A percentile compares a stretch with the other conserved stretches of the same genome.
These are phyloP conservation scores for Psilocybe cyanescens DNA, from an alignment of 768 basidiomycete genomes.

Conservation along the genomic window DNA sequence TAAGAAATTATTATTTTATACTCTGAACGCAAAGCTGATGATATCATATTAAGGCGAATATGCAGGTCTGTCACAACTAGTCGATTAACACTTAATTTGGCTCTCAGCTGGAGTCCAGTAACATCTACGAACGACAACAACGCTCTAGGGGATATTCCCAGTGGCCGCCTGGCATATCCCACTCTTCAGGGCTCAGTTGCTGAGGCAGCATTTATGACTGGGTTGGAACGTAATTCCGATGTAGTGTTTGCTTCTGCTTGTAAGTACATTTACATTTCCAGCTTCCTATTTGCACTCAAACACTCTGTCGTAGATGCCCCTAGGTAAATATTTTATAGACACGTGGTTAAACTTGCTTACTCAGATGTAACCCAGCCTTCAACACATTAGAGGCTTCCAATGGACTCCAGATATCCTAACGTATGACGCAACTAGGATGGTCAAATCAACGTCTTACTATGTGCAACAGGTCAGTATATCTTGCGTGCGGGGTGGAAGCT, in stretches of 20 bases:
- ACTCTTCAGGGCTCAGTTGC: slow-evolving; percentile 43
- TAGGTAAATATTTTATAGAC: slow-evolving; percentile 15
- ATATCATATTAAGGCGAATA: slow-evolving; percentile 43
- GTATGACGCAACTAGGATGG: slow-evolving; percentile 37
- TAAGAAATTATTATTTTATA: background rate
- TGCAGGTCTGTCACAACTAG: slow-evolving; percentile 35
- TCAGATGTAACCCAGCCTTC: slow-evolving; percentile 24
- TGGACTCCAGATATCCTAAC: slow-evolving; percentile 44
- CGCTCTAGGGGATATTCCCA: slow-evolving; percentile 29
- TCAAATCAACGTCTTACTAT: slow-evolving; percentile 41
- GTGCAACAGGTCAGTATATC: slow-evolving; percentile 35
- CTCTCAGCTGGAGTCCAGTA: slow-evolving; percentile 15
- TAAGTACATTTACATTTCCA: slow-evolving; percentile 15
- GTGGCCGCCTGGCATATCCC: slow-evolving; percentile 34
- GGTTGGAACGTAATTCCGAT: slow-evolving; percentile 59
- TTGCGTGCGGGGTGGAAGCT: background rate
- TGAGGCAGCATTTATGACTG: slow-evolving; percentile 68
- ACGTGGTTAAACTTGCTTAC: background rate
- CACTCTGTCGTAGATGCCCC: slow-evolving; percentile 28
- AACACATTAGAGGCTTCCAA: slow-evolving; percentile 38
- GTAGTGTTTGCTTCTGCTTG: slow-evolving; percentile 60
- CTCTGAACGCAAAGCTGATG: background rate
- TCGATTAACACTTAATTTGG: background rate
- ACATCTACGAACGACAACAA: slow-evolving; percentile 36
- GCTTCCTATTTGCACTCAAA: background rate